Base-by-base conservation (phyloP, 352 stramenopile genomes). In the Pythium folliculosum region DNA sequence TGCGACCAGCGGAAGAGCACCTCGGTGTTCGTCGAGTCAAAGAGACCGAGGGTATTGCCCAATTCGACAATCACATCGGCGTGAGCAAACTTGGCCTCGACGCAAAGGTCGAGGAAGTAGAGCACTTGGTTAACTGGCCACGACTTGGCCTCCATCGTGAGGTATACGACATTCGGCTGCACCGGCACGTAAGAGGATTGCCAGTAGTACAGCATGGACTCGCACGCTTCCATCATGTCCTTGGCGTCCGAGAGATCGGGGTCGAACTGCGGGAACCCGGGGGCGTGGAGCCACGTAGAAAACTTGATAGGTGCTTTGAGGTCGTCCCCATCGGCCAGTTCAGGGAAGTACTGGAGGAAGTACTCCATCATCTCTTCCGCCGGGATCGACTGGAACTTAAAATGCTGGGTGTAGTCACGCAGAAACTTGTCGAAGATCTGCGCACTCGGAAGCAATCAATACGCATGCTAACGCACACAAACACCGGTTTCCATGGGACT, bases 341-440 rank as follows among this genome's bases (percentile, higher is more conserved):
- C 62, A 6, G 84, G 82, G 27, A 93, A 93, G 58, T 76, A 84
- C 37, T 78, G 69, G 16, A 93, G 64, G 63, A 91, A 93, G 73
- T 81, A 93, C 4, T 65, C 54, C 49, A 90, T 85, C 81, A 89
- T 89, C 14, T 75, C 78, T 40, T 93, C 84, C 0, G 84, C 84
- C 54, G 77, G 71, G 51, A 93, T 93, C 19, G 84, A 93, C 71
- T 89, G 81, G 65, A 93, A 93, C 47, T 80, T 71, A 38, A 88
- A 93, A 30, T 84, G 72, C 12, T 73, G 71, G 25, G 81, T 85
- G 71, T 93, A 93, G 5, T 70, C 69, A 22, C 80, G 82, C 38
- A 93, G 77, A 60, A 91, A 93, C 27, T 75, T 68, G 56, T 93
- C 82, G 57, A 93, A 93, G 21, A 70, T 64, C 80, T 92, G 52